phyloP scores from a whole-genome alignment of 2,329 filamentous ascomycete species.

The Mycosphaerella sp. region DNA sequence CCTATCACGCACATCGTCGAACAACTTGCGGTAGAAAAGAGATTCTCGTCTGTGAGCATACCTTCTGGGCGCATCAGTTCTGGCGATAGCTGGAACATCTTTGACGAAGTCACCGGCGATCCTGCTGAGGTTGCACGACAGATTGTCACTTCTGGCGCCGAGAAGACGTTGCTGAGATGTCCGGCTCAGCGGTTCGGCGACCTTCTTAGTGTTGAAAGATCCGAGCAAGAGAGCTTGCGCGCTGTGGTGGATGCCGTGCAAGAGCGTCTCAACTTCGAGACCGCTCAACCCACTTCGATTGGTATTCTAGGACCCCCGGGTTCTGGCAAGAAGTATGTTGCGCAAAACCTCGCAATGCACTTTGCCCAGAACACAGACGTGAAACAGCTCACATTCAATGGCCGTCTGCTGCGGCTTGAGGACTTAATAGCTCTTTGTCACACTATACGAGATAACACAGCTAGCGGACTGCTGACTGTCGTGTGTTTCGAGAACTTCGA shows the following conservation, averaged over 20 bases:
- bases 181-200: slow-evolving; percentile 27
- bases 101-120: slow-evolving; percentile 31
- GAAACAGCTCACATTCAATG: slow-evolving; percentile 28
- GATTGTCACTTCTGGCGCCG: slow-evolving; percentile 28
- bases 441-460: slow-evolving; percentile 28
- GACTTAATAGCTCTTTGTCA: slow-evolving; percentile 29
- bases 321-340: slow-evolving; percentile 32
- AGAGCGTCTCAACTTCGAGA: slow-evolving; percentile 25
- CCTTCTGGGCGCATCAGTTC: slow-evolving; percentile 31
- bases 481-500: slow-evolving; percentile 32
- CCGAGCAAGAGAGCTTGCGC: slow-evolving; percentile 30
- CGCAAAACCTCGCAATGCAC: slow-evolving; percentile 28
- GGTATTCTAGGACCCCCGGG: slow-evolving; percentile 29
- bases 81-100: slow-evolving; percentile 33
- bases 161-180: slow-evolving; percentile 29
- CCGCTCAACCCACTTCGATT: slow-evolving; percentile 27
- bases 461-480: slow-evolving; percentile 24
- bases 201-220: slow-evolving; percentile 28
- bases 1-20: slow-evolving; percentile 26
- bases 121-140: slow-evolving; percentile 31
- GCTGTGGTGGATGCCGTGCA: slow-evolving; percentile 29
- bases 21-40: slow-evolving; percentile 21
- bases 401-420: slow-evolving; percentile 25
- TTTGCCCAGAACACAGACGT: slow-evolving; percentile 21
- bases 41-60: slow-evolving; percentile 27